A percentile compares a stretch with the other conserved stretches of the same genome.
phyloP scores from a whole-genome alignment of 148 eudicot species.

The Fagopyrum tataricum region DNA sequence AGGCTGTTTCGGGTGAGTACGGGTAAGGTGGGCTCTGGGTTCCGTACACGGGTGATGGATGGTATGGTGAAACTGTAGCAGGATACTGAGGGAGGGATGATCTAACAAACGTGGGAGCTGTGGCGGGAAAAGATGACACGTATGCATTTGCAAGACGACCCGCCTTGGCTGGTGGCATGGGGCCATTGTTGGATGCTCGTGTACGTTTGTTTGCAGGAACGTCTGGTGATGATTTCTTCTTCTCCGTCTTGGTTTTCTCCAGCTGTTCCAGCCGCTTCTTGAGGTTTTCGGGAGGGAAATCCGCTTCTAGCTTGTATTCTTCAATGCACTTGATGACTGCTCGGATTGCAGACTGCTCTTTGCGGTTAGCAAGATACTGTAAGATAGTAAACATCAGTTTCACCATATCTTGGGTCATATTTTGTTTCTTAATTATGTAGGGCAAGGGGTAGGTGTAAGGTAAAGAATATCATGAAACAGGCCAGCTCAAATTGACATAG shows the following conservation, averaged over 20 bases:
- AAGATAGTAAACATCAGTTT: not conserved
- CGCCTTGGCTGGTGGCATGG: slow-evolving; percentile 98
- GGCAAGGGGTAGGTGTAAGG: too few relatives aligned
- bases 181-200: slow-evolving; percentile 73
- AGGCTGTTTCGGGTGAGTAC: slow-evolving; percentile 69
- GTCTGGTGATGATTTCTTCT: slow-evolving; percentile 64
- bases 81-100: slow-evolving; percentile 45
- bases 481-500: not conserved
- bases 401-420: not conserved
- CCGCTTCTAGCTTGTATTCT: slow-evolving; percentile 82
- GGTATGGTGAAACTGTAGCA: slow-evolving; percentile 36
- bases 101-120: slow-evolving; percentile 49
- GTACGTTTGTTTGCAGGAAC: slow-evolving; percentile 78
- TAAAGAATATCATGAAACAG: not conserved
- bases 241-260: slow-evolving; percentile 77
- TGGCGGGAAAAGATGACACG: slow-evolving; percentile 77
- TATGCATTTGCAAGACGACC: slow-evolving; percentile 86
- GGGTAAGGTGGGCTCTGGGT: slow-evolving; percentile 67
- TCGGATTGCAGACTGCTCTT: slow-evolving; percentile 93
- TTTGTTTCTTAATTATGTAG: not conserved
- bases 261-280: slow-evolving; percentile 81
- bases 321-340: slow-evolving; percentile 93
- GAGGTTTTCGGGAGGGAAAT: slow-evolving; percentile 70
- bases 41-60: slow-evolving; percentile 46
- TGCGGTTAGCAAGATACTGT: slow-evolving; percentile 86